Evolutionary conservation across 192 early-diverging fungal species (phyloP).

Genomic region (Rhizophlyctis rosea): DNA sequence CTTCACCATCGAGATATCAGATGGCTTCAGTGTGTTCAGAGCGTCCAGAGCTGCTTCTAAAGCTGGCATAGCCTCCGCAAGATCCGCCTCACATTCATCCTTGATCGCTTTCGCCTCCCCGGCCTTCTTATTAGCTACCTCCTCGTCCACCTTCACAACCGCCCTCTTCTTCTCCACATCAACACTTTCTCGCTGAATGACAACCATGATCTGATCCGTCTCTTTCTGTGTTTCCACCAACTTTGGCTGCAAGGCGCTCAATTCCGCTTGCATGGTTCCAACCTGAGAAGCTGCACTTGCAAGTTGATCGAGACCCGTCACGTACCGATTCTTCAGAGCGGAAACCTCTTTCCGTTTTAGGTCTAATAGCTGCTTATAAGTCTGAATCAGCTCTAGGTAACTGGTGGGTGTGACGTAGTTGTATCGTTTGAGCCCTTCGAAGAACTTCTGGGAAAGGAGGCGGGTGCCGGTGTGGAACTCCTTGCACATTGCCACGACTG

Average conservation of each 20-base stretch:
- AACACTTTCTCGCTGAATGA: conserved; percentile 50
- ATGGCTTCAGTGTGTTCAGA: conserved; percentile 55
- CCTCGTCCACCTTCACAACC: conserved; percentile 56
- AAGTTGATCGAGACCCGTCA: conserved; percentile 54
- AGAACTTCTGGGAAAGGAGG: conserved; percentile 46
- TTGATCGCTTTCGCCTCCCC: conserved; percentile 59
- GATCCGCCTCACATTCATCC: conserved; percentile 60
- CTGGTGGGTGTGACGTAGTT: conserved; percentile 61
- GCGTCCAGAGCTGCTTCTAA: conserved; percentile 56
- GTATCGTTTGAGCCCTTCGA: conserved; percentile 44
- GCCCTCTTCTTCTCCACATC: conserved; percentile 58
- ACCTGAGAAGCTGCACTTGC: conserved; percentile 53
- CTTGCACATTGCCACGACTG: conserved; percentile 55
- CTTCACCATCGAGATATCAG: conserved; percentile 56
- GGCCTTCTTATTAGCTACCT: conserved; percentile 55
- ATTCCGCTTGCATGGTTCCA: conserved; percentile 54
- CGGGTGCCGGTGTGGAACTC: conserved; percentile 51
- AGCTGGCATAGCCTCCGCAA: conserved; percentile 58
- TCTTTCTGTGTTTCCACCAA: conserved; percentile 54
- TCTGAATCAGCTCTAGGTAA: conserved; percentile 59
- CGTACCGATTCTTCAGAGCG: conserved; percentile 48
- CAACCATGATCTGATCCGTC: conserved; percentile 54
- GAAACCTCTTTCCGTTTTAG: conserved; percentile 51
- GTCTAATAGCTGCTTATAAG: conserved; percentile 53
- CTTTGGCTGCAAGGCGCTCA: conserved; percentile 53